Evolutionary conservation across 768 basidiomycete species (phyloP).

Genomic region (Hygrocybe punicea): DNA sequence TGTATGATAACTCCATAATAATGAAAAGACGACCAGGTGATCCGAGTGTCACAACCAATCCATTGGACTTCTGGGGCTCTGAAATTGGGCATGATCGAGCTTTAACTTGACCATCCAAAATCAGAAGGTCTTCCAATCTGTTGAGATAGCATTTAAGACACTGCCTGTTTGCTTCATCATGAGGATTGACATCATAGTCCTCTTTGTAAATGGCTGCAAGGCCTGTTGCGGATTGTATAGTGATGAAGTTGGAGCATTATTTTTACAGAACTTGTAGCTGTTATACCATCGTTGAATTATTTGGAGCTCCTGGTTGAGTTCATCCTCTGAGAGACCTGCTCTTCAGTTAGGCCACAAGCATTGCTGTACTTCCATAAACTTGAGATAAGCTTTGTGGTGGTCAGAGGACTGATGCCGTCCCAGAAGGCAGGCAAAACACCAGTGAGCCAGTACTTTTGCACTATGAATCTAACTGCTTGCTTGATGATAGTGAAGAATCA

Average conservation of each 20-base stretch:
- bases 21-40: background rate
- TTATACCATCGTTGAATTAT: conserved; percentile 1
- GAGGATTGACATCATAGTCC: background rate
- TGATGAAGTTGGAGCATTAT: background rate
- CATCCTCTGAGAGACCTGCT: background rate
- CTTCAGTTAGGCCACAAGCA: background rate
- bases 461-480: background rate
- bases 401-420: conserved; percentile 1
- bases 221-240: conserved; percentile 4
- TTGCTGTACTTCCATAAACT: background rate
- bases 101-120: too few relatives aligned
- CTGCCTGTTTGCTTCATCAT: too few relatives aligned
- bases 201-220: background rate
- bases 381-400: background rate
- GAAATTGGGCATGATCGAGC: too few relatives aligned
- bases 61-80: too few relatives aligned
- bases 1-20: conserved; percentile 1
- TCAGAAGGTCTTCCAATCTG: too few relatives aligned
- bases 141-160: too few relatives aligned
- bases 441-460: conserved; percentile 6
- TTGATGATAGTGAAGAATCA: conserved; percentile 4
- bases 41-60: too few relatives aligned
- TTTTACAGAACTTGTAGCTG: background rate
- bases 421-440: conserved; percentile 4
- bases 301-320: background rate